A percentile compares a stretch with the other conserved stretches of the same genome.
Evolutionary conservation across 176 grass and related monocot species (phyloP).

Genomic region (Lolium perenne): DNA sequence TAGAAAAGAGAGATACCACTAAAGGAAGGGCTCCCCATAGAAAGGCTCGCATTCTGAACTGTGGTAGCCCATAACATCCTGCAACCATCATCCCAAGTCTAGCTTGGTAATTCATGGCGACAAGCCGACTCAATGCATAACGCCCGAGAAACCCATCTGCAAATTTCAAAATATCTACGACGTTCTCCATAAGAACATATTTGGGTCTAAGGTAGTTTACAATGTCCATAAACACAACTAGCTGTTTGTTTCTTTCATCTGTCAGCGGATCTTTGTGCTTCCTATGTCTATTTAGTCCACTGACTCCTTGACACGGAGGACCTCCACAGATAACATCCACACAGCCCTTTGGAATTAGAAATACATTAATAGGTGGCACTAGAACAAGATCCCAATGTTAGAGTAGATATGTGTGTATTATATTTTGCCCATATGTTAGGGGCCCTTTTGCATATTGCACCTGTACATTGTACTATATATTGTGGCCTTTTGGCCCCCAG

Average conservation of each 20-base stretch:
- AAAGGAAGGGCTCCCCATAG: constrained; percentile 66
- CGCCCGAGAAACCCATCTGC: constrained; percentile 56
- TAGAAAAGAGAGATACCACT: constrained; percentile 42
- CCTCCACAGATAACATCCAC: background rate
- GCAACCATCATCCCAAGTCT: constrained; percentile 63
- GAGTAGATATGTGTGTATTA: too few relatives aligned
- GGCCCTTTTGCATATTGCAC: too few relatives aligned
- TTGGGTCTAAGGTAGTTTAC: constrained; percentile 63
- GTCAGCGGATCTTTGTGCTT: constrained; percentile 40
- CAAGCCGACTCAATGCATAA: constrained; percentile 61
- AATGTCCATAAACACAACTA: constrained; percentile 74
- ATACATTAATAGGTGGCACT: background rate
- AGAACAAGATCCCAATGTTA: background rate
- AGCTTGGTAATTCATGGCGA: constrained; percentile 64
- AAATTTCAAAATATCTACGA: constrained; percentile 76
- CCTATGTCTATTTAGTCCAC: constrained; percentile 63
- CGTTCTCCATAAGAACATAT: constrained; percentile 77
- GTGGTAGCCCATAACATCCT: constrained; percentile 70
- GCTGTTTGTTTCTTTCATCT: constrained; percentile 64
- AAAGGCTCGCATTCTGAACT: constrained; percentile 67
- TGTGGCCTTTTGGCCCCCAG: too few relatives aligned
- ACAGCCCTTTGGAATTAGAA: background rate
- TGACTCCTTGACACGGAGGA: background rate
- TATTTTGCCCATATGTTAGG: too few relatives aligned
- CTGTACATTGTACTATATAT: too few relatives aligned